Evolutionary conservation across 257 asterid species (phyloP).

Genomic region (Ocimum tenuiflorum): DNA sequence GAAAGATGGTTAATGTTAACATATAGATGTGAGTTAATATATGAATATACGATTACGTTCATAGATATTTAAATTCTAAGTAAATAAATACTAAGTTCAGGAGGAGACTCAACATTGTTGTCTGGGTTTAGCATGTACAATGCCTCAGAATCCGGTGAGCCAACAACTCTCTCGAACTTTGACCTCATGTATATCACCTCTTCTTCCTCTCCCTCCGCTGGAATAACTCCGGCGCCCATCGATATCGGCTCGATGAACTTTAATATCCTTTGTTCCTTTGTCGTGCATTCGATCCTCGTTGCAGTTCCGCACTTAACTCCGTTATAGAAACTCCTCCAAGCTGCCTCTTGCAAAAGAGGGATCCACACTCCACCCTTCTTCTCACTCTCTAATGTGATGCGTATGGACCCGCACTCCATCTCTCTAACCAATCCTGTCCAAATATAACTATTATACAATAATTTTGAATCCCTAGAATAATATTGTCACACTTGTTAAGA

Average conservation of each 20-base stretch:
- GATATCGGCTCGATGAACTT: conserved; percentile 50
- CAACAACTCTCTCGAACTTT: conserved; percentile 54
- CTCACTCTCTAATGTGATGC: conserved; percentile 49
- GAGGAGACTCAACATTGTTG: conserved; percentile 33
- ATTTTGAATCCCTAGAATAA: too few relatives aligned
- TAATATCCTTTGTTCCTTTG: conserved; percentile 32
- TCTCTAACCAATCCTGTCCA: conserved; percentile 38
- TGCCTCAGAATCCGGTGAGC: conserved; percentile 54
- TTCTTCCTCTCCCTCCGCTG: conserved; percentile 20
- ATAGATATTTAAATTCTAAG: conserved; percentile 35
- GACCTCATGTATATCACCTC: conserved; percentile 59
- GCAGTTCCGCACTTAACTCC: conserved; percentile 47
- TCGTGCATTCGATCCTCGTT: conserved; percentile 35
- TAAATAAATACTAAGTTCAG: conserved; percentile 54
- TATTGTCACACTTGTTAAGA: too few relatives aligned
- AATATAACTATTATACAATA: too few relatives aligned
- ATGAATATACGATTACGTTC: too few relatives aligned
- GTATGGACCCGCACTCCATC: conserved; percentile 44
- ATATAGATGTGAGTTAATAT: too few relatives aligned
- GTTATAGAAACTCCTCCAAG: conserved; percentile 48
- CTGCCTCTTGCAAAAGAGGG: conserved; percentile 36
- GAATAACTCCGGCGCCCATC: conserved; percentile 62
- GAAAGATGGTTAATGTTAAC: too few relatives aligned
- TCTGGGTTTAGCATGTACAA: conserved; percentile 64
- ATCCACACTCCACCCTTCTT: too few relatives aligned